Conservation (phyloP, 2,329 filamentous ascomycete species). For the Neonectria ditissima region DNA sequence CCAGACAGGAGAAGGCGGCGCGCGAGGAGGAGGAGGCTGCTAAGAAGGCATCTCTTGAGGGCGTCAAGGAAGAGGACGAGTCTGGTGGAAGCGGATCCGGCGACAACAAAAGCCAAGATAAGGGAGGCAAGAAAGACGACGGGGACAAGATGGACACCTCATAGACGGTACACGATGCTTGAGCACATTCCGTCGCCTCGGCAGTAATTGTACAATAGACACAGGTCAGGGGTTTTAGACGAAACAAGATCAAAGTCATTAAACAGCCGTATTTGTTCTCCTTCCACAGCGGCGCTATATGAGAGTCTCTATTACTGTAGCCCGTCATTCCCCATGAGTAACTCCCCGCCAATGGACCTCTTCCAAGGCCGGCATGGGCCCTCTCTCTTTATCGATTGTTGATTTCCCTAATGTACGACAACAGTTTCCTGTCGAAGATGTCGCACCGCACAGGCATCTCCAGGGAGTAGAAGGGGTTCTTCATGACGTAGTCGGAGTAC, state of each 20-base stretch:
- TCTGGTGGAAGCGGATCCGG: constrained; percentile 61
- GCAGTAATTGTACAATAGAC: constrained; percentile 53
- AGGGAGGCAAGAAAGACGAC: constrained; percentile 76
- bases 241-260: constrained; percentile 44
- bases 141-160: constrained; percentile 88
- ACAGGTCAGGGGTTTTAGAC: constrained; percentile 43
- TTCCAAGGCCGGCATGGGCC: background rate
- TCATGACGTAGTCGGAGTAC: constrained; percentile 98
- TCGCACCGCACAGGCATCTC: constrained; percentile 98
- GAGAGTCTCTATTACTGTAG: constrained; percentile 9
- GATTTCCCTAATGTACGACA: constrained; percentile 81
- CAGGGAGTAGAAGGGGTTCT: constrained; percentile 98
- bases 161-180: constrained; percentile 50
- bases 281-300: constrained; percentile 8
- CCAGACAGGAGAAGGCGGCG: constrained; percentile 87
- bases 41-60: constrained; percentile 81
- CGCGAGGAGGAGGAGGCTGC: constrained; percentile 79
- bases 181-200: constrained; percentile 42
- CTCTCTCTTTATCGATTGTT: constrained; percentile 63
- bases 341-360: constrained; percentile 1
- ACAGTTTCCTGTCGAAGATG: constrained; percentile 89
- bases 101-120: constrained; percentile 80
- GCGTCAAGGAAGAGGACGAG: constrained; percentile 84
- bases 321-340: constrained; percentile 24
- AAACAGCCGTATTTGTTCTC: constrained; percentile 29